Base-by-base conservation (phyloP, 805 yeast species). In the Wickerhamomyces xylosicus region DNA sequence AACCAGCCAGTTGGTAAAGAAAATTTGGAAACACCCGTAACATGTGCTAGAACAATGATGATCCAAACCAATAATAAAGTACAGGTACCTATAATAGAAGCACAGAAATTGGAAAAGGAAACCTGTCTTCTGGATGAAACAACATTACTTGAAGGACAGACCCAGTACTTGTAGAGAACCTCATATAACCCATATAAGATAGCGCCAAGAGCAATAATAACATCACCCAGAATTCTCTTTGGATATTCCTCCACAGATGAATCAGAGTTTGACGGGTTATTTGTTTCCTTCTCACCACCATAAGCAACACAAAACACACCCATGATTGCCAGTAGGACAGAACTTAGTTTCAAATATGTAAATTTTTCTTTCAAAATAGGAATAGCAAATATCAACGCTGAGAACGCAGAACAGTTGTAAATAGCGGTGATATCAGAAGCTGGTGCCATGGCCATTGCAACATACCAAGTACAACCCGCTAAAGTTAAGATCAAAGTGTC, bases 371-470 rank as follows among this genome's bases (percentile, higher is more conserved):
- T 63, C 37, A 86, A 63, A 17, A 86, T 58, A 1, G 87, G 84
- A 20, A 86, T 77, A 3, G 94, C 85, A 59, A 86, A 85, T 14
- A 84, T 72, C 52, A 86, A 79, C 0, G 95, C 95, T 4, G 89
- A 80, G 56, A 86, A 86, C 0, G 95, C 94, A 14, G 90, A 79
- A 55, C 92, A 85, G 62, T 86, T 85, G 62, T 85, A 86, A 43
- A 85, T 85, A 3, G 95, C 95, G 2, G 95, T 86, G 29, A 86
- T 81, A 51, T 86, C 95, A 3, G 85, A 69, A 0, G 94, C 85
- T 21, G 87, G 81, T 1, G 95, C 78, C 53, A 83, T 60, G 22
- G 77, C 68, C 77, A 86, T 84, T 10, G 95, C 82, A 15, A 83
- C 71, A 54, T 85, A 86, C 95, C 95, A 85, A 2, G 95, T 74